Percentiles rank a stretch among this genome's conserved stretches.
Evolutionary conservation across 2,329 filamentous ascomycete genomes (phyloP).

Genomic region (Microascus cirrosus): DNA sequence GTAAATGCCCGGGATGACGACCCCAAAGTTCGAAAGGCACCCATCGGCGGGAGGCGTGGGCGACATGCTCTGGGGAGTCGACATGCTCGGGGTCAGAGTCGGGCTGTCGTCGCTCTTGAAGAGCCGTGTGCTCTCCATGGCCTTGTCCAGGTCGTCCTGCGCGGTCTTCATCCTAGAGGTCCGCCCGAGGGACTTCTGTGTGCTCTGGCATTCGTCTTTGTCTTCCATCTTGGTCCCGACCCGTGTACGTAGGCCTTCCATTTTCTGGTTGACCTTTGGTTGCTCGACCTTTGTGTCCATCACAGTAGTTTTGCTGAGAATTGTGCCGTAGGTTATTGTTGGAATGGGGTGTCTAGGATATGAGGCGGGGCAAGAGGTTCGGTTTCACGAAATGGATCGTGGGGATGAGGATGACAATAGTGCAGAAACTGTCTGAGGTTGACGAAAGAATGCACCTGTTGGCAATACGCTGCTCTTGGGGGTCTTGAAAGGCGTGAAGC

Average conservation of each 20-base stretch:
- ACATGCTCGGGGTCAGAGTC: not conserved
- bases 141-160: not conserved
- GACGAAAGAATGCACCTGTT: no score
- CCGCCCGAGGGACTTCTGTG: not conserved
- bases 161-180: not conserved
- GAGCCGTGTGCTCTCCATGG: not conserved
- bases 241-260: not conserved
- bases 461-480: no score
- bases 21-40: slow-evolving; percentile 62
- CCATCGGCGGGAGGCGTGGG: slow-evolving; percentile 8
- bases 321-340: no score
- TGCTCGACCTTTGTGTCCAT: not conserved
- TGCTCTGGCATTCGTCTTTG: not conserved
- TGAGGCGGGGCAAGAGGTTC: no score
- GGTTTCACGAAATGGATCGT: no score
- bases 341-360: no score
- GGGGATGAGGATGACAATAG: no score
- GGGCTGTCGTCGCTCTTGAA: not conserved
- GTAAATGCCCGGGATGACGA: slow-evolving; percentile 64
- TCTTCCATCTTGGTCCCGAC: not conserved
- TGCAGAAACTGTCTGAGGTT: no score
- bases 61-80: not conserved
- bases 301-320: not conserved
- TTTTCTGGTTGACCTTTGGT: not conserved
- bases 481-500: no score